A percentile compares a stretch with the other conserved stretches of the same genome.
Evolutionary conservation across 352 stramenopile genomes (phyloP).

Genomic region (Aphanomyces stellatus): DNA sequence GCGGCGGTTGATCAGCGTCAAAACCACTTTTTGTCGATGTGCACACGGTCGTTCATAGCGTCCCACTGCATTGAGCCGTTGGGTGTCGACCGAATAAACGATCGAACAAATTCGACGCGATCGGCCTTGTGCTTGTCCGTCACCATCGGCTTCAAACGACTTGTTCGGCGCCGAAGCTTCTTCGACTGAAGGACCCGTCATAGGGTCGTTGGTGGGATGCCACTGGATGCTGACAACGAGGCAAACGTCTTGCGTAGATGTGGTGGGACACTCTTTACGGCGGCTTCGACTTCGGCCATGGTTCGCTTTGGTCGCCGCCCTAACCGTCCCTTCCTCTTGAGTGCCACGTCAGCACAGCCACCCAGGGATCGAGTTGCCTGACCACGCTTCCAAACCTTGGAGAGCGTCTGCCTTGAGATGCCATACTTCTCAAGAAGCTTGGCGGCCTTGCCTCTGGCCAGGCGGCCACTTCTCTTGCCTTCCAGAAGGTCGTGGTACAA

Average conservation of each 20-base stretch:
- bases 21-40: constrained; percentile 14
- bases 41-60: neutral
- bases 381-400: neutral
- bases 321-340: neutral
- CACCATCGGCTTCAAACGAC: neutral
- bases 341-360: neutral
- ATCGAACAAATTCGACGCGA: neutral
- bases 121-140: constrained; percentile 9
- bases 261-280: neutral
- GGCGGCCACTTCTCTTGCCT: neutral
- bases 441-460: neutral
- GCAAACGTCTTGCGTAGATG: constrained; percentile 6
- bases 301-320: neutral
- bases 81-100: neutral
- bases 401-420: constrained; percentile 6
- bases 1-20: neutral
- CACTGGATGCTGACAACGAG: constrained; percentile 3
- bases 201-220: neutral
- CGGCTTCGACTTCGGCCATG: neutral
- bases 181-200: neutral
- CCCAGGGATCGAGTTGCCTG: neutral
- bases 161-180: neutral
- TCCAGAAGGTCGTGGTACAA: constrained; percentile 3
- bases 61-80: constrained; percentile 3
- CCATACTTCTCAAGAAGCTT: constrained; percentile 1